phyloP scores from a whole-genome alignment of 78 protist genomes.

The Dictyostelium firmibasis region DNA sequence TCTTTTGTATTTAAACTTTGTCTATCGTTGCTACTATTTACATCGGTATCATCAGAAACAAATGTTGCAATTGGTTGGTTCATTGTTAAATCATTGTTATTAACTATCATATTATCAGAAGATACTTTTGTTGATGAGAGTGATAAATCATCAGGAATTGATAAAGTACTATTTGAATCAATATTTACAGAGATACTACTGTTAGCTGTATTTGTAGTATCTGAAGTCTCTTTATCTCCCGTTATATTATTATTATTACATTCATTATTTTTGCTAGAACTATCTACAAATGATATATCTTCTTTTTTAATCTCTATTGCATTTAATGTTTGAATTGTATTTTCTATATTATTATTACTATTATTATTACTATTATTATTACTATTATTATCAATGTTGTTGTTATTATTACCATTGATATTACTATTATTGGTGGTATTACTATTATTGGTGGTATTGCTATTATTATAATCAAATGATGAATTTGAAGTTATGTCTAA shows the following conservation, averaged over 20 bases:
- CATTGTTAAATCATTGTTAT: background rate
- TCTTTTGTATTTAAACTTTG: background rate
- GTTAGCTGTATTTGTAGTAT: background rate
- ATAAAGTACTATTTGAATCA: slow-evolving; percentile 14
- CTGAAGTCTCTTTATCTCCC: background rate
- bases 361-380: background rate
- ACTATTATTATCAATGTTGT: background rate
- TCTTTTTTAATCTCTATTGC: background rate
- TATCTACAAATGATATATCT: background rate
- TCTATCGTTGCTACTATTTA: background rate
- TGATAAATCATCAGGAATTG: background rate
- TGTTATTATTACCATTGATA: background rate
- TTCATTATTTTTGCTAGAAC: background rate
- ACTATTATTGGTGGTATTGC: background rate
- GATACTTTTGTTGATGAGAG: background rate
- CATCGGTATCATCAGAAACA: background rate
- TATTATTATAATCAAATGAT: background rate
- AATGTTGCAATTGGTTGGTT: background rate
- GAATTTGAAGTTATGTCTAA: slow-evolving; percentile 34
- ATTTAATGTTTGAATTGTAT: background rate
- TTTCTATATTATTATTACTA: background rate
- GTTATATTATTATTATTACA: background rate
- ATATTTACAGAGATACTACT: slow-evolving; percentile 9
- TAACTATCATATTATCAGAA: background rate
- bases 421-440: background rate